Conservation (phyloP, 768 basidiomycete species). For the Lentinula aciculospora region DNA sequence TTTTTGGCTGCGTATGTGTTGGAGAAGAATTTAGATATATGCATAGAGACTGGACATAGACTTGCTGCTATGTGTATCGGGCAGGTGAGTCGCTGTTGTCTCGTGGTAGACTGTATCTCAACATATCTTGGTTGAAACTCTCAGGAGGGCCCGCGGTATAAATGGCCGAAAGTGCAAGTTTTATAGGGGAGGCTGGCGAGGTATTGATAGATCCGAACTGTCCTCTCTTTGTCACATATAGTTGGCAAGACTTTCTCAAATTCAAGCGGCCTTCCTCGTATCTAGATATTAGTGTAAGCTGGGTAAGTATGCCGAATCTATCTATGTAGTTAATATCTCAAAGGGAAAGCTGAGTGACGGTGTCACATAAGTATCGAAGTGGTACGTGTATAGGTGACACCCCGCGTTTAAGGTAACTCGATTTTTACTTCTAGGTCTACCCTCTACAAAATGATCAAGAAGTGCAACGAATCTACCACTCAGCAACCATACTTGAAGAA, state of each 20-base stretch:
- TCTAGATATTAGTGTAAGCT: no score
- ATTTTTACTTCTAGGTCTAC: neutral
- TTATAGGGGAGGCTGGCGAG: neutral
- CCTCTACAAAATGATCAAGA: neutral
- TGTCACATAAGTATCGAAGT: neutral
- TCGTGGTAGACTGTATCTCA: no score
- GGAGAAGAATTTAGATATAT: constrained; percentile 55
- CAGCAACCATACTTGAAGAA: neutral
- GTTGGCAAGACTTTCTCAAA: no score
- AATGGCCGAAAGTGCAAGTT: constrained; percentile 11
- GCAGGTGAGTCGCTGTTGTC: constrained; percentile 30
- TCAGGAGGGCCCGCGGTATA: constrained; percentile 10
- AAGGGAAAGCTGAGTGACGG: neutral
- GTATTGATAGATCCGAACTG: no score
- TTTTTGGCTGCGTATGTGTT: constrained; percentile 62
- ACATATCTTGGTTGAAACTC: no score
- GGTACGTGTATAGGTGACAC: neutral
- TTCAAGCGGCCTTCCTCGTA: no score
- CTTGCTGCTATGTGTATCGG: constrained; percentile 64
- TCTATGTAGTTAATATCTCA: no score
- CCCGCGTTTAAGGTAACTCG: neutral
- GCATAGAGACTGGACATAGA: constrained; percentile 63
- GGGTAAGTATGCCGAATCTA: no score
- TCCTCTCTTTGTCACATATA: no score
- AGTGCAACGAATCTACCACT: neutral